These are phyloP conservation scores for Rhizophlyctis rosea DNA, from an alignment of 192 early-diverging fungal species.

Conservation along the genomic window DNA sequence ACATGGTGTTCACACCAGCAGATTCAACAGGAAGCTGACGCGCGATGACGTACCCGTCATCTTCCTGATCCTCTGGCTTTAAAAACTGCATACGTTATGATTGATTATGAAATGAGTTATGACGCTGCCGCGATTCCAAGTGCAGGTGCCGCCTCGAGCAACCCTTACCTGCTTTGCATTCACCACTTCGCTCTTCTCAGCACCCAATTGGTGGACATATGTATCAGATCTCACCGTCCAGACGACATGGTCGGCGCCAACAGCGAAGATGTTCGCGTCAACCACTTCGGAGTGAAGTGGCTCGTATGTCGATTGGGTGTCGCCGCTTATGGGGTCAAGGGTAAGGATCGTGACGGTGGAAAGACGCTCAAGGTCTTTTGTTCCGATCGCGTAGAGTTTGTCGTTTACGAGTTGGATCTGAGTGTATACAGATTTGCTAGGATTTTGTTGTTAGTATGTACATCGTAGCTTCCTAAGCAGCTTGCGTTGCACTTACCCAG, in stretches of 20 bases:
- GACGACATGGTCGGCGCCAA: neutral
- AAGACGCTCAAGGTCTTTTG: neutral
- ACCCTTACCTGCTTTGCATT: too few relatives aligned
- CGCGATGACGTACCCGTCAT: too few relatives aligned
- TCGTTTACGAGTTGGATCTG: neutral
- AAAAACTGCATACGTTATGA: too few relatives aligned
- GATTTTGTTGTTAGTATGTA: neutral
- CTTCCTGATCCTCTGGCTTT: too few relatives aligned
- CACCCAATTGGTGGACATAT: neutral
- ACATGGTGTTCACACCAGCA: neutral
- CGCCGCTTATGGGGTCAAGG: constrained; percentile 5
- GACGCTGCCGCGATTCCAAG: too few relatives aligned
- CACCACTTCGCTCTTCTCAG: neutral
- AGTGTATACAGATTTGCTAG: neutral
- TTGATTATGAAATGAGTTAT: too few relatives aligned
- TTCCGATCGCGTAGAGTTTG: constrained; percentile 11
- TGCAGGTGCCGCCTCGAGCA: too few relatives aligned
- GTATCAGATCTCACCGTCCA: constrained; percentile 14
- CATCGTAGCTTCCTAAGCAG: neutral
- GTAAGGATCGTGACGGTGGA: constrained; percentile 1
- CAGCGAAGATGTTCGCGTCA: constrained; percentile 6
- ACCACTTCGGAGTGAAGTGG: constrained; percentile 15
- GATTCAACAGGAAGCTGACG: neutral
- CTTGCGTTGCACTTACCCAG: constrained; percentile 5
- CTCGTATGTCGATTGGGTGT: constrained; percentile 12